phyloP scores from a whole-genome alignment of 1,284 basidiomycete genomes.

The Earliella scabrosa region DNA sequence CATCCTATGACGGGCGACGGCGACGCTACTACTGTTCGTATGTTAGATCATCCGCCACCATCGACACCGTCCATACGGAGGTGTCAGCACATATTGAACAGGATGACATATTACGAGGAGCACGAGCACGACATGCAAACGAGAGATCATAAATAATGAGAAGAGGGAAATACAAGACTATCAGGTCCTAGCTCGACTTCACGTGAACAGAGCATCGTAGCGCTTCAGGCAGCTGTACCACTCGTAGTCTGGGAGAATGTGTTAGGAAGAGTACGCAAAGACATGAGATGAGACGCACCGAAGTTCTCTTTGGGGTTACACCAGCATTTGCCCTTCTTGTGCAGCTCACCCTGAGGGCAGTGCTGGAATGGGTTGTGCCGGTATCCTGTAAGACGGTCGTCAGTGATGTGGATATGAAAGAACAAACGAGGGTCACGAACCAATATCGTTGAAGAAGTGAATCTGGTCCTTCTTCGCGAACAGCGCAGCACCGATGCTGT shows the following conservation, averaged over 20 bases:
- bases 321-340: conserved; percentile 49
- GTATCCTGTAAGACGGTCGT: conserved; percentile 35
- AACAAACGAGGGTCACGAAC: no score
- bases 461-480: conserved; percentile 66
- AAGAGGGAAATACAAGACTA: not conserved
- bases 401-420: no score
- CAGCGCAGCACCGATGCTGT: conserved; percentile 69
- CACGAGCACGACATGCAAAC: not conserved
- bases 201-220: conserved; percentile 65
- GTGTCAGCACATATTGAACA: not conserved
- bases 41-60: not conserved
- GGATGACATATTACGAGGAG: no score
- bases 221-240: conserved; percentile 81
- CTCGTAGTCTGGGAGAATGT: conserved; percentile 61
- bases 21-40: conserved; percentile 4
- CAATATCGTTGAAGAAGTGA: conserved; percentile 62
- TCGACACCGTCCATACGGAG: not conserved
- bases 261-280: not conserved
- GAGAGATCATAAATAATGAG: conserved; percentile 14
- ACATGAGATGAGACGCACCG: conserved; percentile 33
- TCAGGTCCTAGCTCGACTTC: not conserved
- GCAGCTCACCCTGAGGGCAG: conserved; percentile 51
- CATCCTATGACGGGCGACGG: conserved; percentile 52
- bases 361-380: conserved; percentile 57
- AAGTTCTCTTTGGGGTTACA: conserved; percentile 47